Percentiles rank a stretch among this genome's conserved stretches.
phyloP scores from a whole-genome alignment of 202 grass and related monocot species.

The Dendrocalamus latiflorus region DNA sequence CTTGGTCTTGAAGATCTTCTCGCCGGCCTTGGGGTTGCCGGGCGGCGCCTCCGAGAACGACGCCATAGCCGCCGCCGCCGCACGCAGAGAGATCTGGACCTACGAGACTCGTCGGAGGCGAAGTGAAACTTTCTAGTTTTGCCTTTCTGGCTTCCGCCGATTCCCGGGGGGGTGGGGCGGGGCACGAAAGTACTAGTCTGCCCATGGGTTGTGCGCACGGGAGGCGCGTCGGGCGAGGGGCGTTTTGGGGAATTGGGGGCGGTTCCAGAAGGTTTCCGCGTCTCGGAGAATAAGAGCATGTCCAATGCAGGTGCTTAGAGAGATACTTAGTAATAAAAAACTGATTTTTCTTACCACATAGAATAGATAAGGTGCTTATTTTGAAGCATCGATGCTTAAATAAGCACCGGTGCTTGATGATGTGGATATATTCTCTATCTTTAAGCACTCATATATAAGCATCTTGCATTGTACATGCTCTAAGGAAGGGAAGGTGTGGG shows the following conservation, averaged over 20 bases:
- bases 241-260: not conserved
- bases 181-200: not conserved
- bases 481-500: not conserved
- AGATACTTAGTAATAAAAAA: no score
- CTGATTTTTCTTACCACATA: no score
- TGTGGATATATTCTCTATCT: no score
- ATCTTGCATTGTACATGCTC: no score
- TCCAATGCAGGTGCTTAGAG: no score
- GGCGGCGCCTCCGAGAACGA: constrained; percentile 55
- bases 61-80: constrained; percentile 35
- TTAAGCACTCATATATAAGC: no score
- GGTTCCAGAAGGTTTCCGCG: constrained; percentile 44
- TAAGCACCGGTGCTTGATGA: no score
- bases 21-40: constrained; percentile 34
- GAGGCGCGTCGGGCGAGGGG: not conserved
- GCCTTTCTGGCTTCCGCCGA: constrained; percentile 15
- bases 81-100: not conserved
- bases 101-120: not conserved
- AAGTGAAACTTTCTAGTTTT: not conserved
- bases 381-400: no score
- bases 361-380: no score
- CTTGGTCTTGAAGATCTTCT: constrained; percentile 77
- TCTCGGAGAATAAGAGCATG: constrained; percentile 36
- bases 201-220: not conserved
- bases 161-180: not conserved